phyloP scores from a whole-genome alignment of 2,329 filamentous ascomycete genomes.

The Aspergillus sp. region DNA sequence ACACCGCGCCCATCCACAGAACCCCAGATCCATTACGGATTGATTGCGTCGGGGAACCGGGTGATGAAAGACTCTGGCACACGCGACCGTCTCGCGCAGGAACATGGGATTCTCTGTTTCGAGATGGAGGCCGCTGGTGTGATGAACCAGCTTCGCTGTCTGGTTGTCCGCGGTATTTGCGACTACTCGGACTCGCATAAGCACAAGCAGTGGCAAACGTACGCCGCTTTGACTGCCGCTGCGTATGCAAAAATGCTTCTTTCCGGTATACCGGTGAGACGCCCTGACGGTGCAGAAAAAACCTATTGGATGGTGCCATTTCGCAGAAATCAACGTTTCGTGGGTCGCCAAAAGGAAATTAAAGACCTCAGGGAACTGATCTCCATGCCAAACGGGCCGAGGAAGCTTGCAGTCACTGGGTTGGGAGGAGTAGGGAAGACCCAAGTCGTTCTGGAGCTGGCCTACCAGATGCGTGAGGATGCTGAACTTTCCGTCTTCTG shows the following conservation, averaged over 20 bases:
- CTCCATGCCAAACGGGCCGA: background rate
- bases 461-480: conserved; percentile 16
- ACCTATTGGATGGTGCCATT: conserved; percentile 14
- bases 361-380: conserved; percentile 10
- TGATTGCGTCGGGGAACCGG: conserved; percentile 2
- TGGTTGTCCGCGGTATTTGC: conserved; percentile 8
- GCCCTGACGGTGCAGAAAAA: background rate
- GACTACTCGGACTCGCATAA: conserved; percentile 10
- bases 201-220: conserved; percentile 6
- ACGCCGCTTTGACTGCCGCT: background rate
- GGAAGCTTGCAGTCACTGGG: conserved; percentile 13
- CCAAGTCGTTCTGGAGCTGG: conserved; percentile 27
- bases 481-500: conserved; percentile 27
- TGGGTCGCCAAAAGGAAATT: conserved; percentile 14
- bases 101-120: conserved; percentile 4
- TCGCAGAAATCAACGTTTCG: conserved; percentile 15
- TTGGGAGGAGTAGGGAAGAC: conserved; percentile 28
- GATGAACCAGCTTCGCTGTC: conserved; percentile 1
- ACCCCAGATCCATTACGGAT: conserved; percentile 4
- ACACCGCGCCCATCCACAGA: too few relatives aligned
- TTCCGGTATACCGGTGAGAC: background rate
- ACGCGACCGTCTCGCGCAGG: background rate
- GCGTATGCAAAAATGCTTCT: background rate
- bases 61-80: conserved; percentile 2
- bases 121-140: conserved; percentile 14